These are phyloP conservation scores for Wickerhamomyces rabaulensis DNA, from an alignment of 805 yeast genomes.

Conservation along the genomic window DNA sequence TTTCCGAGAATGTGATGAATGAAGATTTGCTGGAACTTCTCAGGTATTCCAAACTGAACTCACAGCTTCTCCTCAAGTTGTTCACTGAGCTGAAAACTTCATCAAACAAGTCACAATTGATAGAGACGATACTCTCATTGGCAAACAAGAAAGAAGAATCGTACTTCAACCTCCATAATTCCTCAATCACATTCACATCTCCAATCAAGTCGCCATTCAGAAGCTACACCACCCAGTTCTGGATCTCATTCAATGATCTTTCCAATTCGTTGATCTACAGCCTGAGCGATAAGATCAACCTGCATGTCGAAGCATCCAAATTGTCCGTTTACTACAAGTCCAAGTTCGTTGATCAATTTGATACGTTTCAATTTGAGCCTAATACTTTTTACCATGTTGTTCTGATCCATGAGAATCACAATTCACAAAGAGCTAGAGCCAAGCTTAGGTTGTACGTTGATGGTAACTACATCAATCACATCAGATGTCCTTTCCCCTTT, in stretches of 20 bases:
- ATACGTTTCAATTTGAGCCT: conserved; percentile 13
- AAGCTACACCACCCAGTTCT: conserved; percentile 23
- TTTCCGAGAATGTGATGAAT: background rate
- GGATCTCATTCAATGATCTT: conserved; percentile 25
- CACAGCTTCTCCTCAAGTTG: background rate
- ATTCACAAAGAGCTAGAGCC: conserved; percentile 9
- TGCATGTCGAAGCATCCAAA: conserved; percentile 30
- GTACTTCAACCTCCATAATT: conserved; percentile 26
- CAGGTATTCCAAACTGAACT: background rate
- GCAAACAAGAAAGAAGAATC: conserved; percentile 12
- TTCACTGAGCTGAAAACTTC: background rate
- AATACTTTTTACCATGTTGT: conserved; percentile 17
- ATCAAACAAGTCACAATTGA: background rate
- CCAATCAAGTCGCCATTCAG: background rate
- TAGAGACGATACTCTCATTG: conserved; percentile 5
- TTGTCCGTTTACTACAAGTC: conserved; percentile 21
- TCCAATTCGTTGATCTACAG: conserved; percentile 25
- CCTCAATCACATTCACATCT: conserved; percentile 17
- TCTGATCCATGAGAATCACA: conserved; percentile 10
- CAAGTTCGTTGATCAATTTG: conserved; percentile 9
- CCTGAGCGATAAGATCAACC: conserved; percentile 11
- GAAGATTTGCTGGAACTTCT: background rate
- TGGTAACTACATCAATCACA: conserved; percentile 16
- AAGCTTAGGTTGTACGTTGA: conserved; percentile 14
- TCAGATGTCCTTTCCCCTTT: conserved; percentile 17